Conservation (phyloP, 768 basidiomycete species). For the Suillus luteus region DNA sequence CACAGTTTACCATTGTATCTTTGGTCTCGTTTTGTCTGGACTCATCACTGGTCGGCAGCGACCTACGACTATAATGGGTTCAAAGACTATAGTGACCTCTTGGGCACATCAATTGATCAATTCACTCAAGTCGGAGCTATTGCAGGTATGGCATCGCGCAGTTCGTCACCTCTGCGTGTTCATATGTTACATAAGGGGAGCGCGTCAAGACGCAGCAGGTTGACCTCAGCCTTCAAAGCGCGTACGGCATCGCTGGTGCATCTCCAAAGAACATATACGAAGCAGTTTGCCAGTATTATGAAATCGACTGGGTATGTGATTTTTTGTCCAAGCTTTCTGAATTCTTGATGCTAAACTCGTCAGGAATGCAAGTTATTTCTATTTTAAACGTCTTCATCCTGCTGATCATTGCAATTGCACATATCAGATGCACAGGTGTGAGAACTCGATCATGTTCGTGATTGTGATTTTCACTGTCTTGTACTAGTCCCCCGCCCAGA, state of each 20-base stretch:
- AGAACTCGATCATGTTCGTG: background rate
- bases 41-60: conserved; percentile 34
- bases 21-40: background rate
- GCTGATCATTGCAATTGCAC: conserved; percentile 1
- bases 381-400: background rate
- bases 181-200: conserved; percentile 34
- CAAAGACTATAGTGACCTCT: conserved; percentile 48
- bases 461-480: conserved; percentile 33
- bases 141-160: conserved; percentile 40
- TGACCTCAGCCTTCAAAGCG: conserved; percentile 55
- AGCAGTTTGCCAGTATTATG: conserved; percentile 58
- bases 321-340: background rate
- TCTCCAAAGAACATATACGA: conserved; percentile 48
- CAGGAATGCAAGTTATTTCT: conserved; percentile 31
- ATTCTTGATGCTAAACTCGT: conserved; percentile 10
- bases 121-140: conserved; percentile 43
- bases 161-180: background rate
- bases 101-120: conserved; percentile 42
- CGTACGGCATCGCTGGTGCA: conserved; percentile 52
- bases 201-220: conserved; percentile 49
- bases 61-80: conserved; percentile 56
- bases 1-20: background rate
- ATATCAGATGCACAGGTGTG: conserved; percentile 31
- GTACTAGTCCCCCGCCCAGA: conserved; percentile 62
- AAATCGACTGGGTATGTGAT: conserved; percentile 41